Percentiles rank a stretch among this genome's conserved stretches.
Conservation (phyloP, 2,329 filamentous ascomycete genomes). For the Penicillium janthinellum region DNA sequence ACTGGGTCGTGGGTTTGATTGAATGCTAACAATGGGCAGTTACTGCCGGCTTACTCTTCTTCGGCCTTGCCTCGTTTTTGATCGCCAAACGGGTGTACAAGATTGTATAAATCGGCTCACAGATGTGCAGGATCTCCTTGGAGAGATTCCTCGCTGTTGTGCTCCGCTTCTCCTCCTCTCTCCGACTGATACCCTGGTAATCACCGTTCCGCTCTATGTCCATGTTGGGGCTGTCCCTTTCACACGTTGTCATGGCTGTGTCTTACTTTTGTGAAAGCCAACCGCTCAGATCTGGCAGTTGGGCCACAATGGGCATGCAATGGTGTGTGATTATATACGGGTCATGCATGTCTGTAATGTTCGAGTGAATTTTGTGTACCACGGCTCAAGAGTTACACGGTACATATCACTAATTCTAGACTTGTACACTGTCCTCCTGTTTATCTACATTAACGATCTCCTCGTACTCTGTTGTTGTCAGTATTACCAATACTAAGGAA, state of each 20-base stretch:
- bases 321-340: constrained; percentile 18
- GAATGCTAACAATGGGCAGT: constrained; percentile 38
- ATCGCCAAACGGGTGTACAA: constrained; percentile 83
- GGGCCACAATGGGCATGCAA: constrained; percentile 10
- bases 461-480: too few relatives aligned
- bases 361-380: background rate
- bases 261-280: background rate
- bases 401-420: background rate
- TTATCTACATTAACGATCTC: too few relatives aligned
- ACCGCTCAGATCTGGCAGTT: background rate
- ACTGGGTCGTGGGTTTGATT: background rate
- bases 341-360: background rate
- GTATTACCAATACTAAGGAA: too few relatives aligned
- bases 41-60: constrained; percentile 73
- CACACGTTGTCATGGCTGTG: too few relatives aligned
- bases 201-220: background rate
- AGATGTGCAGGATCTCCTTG: background rate
- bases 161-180: background rate
- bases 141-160: too few relatives aligned
- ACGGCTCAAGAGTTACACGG: background rate
- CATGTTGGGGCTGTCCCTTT: background rate
- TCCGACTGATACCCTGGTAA: background rate
- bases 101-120: constrained; percentile 61
- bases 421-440: background rate
- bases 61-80: constrained; percentile 77